Base-by-base conservation (phyloP, 75 land plant genomes). In the Larix kaempferi region DNA sequence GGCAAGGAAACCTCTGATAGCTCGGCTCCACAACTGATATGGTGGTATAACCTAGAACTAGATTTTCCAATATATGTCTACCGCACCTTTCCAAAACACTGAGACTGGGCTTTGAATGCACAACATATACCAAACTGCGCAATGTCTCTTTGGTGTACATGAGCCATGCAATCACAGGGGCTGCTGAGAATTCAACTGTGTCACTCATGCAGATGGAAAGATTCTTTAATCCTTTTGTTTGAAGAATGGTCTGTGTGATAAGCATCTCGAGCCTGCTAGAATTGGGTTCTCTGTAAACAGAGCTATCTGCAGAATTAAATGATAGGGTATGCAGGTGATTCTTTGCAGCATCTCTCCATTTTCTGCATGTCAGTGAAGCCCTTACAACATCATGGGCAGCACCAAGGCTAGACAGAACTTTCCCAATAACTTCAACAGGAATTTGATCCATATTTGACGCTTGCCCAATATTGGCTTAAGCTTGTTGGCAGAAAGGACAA, bases 131-230 rank as follows among this genome's bases (percentile, higher is more conserved):
- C 63, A 94, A 57, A 55, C 74, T 72, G 6, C 85, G 88, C 75
- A 94, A 81, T 12, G 87, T 86, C 52, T 91, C 94, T 59, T 88
- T 82, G 15, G 96, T 94, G 71, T 91, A 88, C 90, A 94, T 87
- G 26, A 94, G 90, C 96, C 96, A 94, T 19, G 96, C 96, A 77
- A 89, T 88, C 44, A 94, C 96, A 12, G 92, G 88, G n/a, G 94
- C 88, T 23, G 92, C 94, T 19, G 96, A 91, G 83, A 94, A 91
- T 84, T 92, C 88, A 74, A 84, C 85, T 55, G 73, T 13, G 57
- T 85, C 86, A 56, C 82, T 90, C 82, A 94, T 88, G 41, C 82
- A 62, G 57, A 94, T 90, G 2, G 91, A 86, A 23, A 94, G 84
- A 60, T 80, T 74, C 59, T 87, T 86, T n/a, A 94, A 59, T 49